phyloP scores from a whole-genome alignment of 2,329 filamentous ascomycete genomes.

The Trichoderma sp. region DNA sequence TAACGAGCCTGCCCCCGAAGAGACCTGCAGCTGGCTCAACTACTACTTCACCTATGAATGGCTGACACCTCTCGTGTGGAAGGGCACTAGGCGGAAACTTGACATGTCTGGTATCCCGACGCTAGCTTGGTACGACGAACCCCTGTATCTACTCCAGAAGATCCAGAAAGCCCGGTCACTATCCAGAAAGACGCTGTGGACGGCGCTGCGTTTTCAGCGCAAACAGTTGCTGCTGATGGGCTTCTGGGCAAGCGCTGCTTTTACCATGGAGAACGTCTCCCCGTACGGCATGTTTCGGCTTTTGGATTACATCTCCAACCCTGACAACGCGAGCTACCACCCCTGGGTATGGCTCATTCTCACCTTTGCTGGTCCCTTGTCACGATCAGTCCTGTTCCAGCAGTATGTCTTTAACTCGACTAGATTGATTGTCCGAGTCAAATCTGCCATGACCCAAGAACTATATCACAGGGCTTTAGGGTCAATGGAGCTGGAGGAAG shows the following conservation, averaged over 20 bases:
- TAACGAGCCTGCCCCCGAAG: constrained; percentile 51
- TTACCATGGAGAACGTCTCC: constrained; percentile 51
- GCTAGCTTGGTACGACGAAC: constrained; percentile 59
- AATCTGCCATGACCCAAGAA: constrained; percentile 59
- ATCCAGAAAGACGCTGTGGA: constrained; percentile 48
- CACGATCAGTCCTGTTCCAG: constrained; percentile 54
- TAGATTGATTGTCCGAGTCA: constrained; percentile 57
- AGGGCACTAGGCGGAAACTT: constrained; percentile 47
- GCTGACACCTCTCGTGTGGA: constrained; percentile 52
- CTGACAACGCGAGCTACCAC: constrained; percentile 46
- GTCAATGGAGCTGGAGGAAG: constrained; percentile 60
- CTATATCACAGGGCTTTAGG: constrained; percentile 57
- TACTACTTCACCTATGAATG: constrained; percentile 55
- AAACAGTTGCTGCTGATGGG: constrained; percentile 49
- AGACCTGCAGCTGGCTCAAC: constrained; percentile 56
- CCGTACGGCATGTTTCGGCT: constrained; percentile 58
- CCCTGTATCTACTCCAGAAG: constrained; percentile 48
- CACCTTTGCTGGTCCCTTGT: constrained; percentile 52
- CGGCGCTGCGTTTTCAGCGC: constrained; percentile 47
- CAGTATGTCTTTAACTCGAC: constrained; percentile 61
- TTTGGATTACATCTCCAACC: constrained; percentile 52
- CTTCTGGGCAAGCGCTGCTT: constrained; percentile 42
- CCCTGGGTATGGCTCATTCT: constrained; percentile 57
- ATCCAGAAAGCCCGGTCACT: constrained; percentile 47
- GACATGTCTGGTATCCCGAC: constrained; percentile 51